Percentiles rank a stretch among this genome's conserved stretches.
Evolutionary conservation across 441 rosid genomes (phyloP).

Genomic region (Melastoma candidum): DNA sequence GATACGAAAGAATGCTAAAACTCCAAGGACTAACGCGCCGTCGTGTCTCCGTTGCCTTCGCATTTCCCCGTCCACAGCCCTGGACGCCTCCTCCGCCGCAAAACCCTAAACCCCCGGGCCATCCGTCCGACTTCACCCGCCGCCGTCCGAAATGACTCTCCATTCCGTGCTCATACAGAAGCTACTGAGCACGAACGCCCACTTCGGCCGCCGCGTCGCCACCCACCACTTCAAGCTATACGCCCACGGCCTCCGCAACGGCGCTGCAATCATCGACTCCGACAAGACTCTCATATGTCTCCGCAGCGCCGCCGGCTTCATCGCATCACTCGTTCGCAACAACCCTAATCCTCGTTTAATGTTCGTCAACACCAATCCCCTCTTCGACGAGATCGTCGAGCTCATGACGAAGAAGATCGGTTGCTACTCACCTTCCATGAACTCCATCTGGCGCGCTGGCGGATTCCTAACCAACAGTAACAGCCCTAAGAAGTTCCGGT

Average conservation of each 20-base stretch:
- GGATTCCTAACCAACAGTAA: conserved; percentile 82
- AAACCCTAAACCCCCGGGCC: too few relatives aligned
- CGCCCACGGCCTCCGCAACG: conserved; percentile 66
- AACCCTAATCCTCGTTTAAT: conserved; percentile 51
- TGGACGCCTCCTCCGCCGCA: too few relatives aligned
- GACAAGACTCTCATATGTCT: conserved; percentile 88
- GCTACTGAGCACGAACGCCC: conserved; percentile 75
- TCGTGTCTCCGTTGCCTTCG: too few relatives aligned
- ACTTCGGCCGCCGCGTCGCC: conserved; percentile 67
- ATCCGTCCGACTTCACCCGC: too few relatives aligned
- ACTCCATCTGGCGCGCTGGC: conserved; percentile 61
- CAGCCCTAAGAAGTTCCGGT: conserved; percentile 88
- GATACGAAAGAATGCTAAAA: too few relatives aligned
- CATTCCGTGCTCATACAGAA: conserved; percentile 85
- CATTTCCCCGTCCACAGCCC: too few relatives aligned
- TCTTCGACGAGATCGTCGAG: conserved; percentile 73
- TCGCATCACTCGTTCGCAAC: conserved; percentile 52
- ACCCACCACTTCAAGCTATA: conserved; percentile 79
- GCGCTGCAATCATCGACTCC: conserved; percentile 57
- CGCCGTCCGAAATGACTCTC: conserved; percentile 44
- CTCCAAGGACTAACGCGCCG: too few relatives aligned
- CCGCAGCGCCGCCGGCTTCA: conserved; percentile 76
- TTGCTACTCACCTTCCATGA: conserved; percentile 50
- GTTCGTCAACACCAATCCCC: conserved; percentile 90
- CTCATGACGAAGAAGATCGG: conserved; percentile 75